Evolutionary conservation across 306 rosid genomes (phyloP).

Genomic region (Styphnolobium japonicum): DNA sequence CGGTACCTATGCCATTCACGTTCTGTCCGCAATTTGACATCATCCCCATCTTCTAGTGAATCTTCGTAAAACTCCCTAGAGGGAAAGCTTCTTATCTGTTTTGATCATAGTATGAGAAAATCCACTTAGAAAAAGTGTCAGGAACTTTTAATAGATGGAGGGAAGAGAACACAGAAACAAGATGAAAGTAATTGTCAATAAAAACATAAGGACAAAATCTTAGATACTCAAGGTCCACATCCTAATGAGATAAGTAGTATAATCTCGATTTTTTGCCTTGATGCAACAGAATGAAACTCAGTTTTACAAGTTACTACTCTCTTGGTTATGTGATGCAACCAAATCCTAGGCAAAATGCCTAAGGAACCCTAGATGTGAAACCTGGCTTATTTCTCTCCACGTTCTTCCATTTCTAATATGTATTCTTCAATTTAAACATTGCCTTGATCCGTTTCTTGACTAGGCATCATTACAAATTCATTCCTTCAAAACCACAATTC

Average conservation of each 20-base stretch:
- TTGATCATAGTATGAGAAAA: slow-evolving; percentile 19
- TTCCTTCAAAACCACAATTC: background rate
- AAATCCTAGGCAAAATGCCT: slow-evolving; percentile 4
- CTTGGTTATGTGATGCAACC: background rate
- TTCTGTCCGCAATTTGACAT: slow-evolving; percentile 43
- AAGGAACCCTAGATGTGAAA: background rate
- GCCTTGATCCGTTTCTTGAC: background rate
- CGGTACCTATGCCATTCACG: slow-evolving; percentile 77
- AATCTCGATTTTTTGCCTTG: background rate
- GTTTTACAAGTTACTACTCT: background rate
- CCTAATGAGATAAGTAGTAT: background rate
- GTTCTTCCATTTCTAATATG: background rate
- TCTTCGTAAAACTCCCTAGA: slow-evolving; percentile 78
- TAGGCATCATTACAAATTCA: background rate
- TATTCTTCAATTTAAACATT: background rate
- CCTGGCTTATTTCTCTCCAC: background rate
- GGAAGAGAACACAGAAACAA: background rate
- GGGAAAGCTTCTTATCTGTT: slow-evolving; percentile 90
- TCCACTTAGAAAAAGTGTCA: background rate
- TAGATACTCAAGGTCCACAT: background rate
- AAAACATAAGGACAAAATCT: slow-evolving; percentile 1
- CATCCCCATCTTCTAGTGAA: slow-evolving; percentile 80
- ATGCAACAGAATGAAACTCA: background rate
- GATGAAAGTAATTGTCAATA: slow-evolving; percentile 1
- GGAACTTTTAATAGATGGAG: background rate